Conservation (phyloP, 306 rosid species). For the Vigna hirtella region DNA sequence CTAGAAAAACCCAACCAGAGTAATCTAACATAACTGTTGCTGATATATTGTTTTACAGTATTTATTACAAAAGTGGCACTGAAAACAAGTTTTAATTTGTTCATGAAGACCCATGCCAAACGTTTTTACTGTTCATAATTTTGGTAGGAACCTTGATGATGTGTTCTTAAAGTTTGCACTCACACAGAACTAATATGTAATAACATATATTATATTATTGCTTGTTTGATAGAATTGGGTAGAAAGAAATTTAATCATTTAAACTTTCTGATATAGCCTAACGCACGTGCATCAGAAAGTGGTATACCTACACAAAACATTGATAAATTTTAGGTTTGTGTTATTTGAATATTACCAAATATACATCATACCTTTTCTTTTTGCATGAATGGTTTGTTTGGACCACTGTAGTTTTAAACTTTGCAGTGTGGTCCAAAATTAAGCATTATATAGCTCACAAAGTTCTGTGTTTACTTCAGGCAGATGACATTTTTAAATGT, state of each 20-base stretch:
- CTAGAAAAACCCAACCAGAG: no score
- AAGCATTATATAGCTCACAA: not conserved
- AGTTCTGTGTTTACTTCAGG: not conserved
- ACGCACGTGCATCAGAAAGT: constrained; percentile 10
- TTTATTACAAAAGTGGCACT: not conserved
- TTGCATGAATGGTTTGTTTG: not conserved
- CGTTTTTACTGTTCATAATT: not conserved
- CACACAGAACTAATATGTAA: not conserved
- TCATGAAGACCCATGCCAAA: not conserved
- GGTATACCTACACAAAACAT: not conserved
- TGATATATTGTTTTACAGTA: no score
- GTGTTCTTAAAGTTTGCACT: not conserved
- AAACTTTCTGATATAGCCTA: not conserved
- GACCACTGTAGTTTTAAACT: not conserved
- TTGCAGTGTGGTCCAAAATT: constrained; percentile 25
- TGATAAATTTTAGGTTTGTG: constrained; percentile 8
- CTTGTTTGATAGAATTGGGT: not conserved
- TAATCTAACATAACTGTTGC: no score
- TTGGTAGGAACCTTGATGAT: constrained; percentile 32
- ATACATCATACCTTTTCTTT: not conserved
- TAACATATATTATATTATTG: not conserved
- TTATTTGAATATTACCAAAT: not conserved
- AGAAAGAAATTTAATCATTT: not conserved
- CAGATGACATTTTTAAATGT: constrained; percentile 12
- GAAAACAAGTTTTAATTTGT: constrained; percentile 17